Base-by-base conservation (phyloP, 495 filamentous ascomycete species). In the Neurospora cerealis region DNA sequence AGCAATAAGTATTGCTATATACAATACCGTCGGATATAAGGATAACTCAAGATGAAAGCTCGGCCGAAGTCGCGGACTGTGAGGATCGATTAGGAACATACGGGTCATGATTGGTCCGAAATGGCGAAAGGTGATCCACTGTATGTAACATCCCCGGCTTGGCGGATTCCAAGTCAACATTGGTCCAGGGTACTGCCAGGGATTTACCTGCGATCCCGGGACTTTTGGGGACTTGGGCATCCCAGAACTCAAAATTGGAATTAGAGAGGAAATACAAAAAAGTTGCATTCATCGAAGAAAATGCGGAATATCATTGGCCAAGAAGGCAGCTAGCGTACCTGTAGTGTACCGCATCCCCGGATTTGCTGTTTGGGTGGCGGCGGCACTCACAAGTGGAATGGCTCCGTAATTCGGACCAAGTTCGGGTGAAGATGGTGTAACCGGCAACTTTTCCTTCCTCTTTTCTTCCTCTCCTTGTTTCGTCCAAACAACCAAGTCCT, bases 401-500 rank as follows among this genome's bases (percentile, higher is more conserved):
- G 28, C 54, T 66, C 54, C 54, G 54, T 34, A 66, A 66, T 66
- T 66, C 54, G 54, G 54, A 66, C 54, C 28, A 62, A 54, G n/a
- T 8, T 38, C 37, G 37, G 37, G 21, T 54, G n/a, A 24, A 54
- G 46, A 54, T 54, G 10, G 46, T 54, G 46, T 54, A 54, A 54
- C 46, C 48, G 21, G 21, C 48, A 60, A 62, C 54, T 62, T 62
- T 62, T 62, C 48, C 21, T 32, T 62, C 13, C 15, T 62, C 24
- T 62, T 62, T 34, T 76, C 77, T 79, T 76, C 77, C 69, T 44
- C 39, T 39, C 69, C n/a, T 21, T n/a, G 39, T 70, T 73, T 70
- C 77, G 71, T 71, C 74, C 46, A 69, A 70, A 42, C 72, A 48
- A 66, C 41, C 9, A 32, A 34, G 34, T 9, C 34, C 24, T 62